These are phyloP conservation scores for Myxozyma geophila DNA, from an alignment of 805 yeast genomes.

Conservation along the genomic window DNA sequence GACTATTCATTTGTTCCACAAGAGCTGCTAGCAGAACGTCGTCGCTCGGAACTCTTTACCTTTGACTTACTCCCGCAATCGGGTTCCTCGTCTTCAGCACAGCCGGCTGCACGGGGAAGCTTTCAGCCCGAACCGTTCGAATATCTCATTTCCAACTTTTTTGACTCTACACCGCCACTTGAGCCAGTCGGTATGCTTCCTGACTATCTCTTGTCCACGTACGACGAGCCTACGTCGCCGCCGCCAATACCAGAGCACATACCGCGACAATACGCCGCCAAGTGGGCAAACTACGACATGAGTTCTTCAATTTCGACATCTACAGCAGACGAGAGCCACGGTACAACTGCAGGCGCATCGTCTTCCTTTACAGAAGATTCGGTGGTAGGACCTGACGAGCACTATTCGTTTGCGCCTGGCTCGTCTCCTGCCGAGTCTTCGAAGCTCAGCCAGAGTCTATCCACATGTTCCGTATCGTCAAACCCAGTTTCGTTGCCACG, in stretches of 20 bases:
- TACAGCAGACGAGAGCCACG: not conserved
- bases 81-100: not conserved
- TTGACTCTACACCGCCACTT: not conserved
- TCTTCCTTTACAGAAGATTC: too few relatives aligned
- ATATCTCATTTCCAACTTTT: not conserved
- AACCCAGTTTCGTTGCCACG: too few relatives aligned
- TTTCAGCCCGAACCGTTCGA: not conserved
- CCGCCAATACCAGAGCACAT: not conserved
- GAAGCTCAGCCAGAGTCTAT: too few relatives aligned
- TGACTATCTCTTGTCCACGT: conserved; percentile 4
- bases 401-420: too few relatives aligned
- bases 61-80: not conserved
- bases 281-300: conserved; percentile 15
- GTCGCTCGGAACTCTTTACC: conserved; percentile 15
- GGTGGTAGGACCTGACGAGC: too few relatives aligned
- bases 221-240: not conserved
- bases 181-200: conserved; percentile 12
- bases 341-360: not conserved
- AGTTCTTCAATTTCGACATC: not conserved
- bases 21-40: conserved; percentile 15
- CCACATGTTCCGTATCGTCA: too few relatives aligned
- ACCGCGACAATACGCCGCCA: conserved; percentile 10
- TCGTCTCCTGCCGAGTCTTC: too few relatives aligned
- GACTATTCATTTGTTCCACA: conserved; percentile 3
- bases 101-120: not conserved